Percentiles rank a stretch among this genome's conserved stretches.
phyloP scores from a whole-genome alignment of 306 rosid species.

The Lathyrus sativus region DNA sequence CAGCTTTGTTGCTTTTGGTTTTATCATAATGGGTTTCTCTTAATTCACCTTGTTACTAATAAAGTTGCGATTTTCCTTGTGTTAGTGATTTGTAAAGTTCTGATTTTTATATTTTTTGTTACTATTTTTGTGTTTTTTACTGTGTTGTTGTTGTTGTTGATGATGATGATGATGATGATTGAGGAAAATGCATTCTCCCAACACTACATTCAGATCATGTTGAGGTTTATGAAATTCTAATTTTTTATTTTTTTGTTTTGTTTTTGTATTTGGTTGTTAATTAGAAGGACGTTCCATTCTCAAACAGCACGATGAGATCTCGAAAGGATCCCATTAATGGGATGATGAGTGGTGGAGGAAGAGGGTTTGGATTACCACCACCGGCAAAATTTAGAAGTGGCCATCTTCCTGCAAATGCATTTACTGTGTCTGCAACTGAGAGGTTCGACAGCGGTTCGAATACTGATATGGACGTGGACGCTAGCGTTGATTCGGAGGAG shows the following conservation, averaged over 20 bases:
- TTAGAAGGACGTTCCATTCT: conserved; percentile 53
- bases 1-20: background rate
- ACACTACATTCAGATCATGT: conserved; percentile 3
- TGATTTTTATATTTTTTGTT: background rate
- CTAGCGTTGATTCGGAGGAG: conserved; percentile 66
- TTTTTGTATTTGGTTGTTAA: conserved; percentile 20
- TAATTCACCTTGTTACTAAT: background rate
- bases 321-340: conserved; percentile 62
- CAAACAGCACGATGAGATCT: conserved; percentile 49
- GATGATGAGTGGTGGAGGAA: conserved; percentile 50
- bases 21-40: conserved; percentile 36
- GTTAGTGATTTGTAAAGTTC: conserved; percentile 37
- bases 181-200: conserved; percentile 29
- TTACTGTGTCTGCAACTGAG: conserved; percentile 53
- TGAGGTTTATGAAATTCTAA: background rate
- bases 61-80: conserved; percentile 32
- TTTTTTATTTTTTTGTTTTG: too few species aligned
- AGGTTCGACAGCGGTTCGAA: conserved; percentile 60
- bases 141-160: too few species aligned
- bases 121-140: background rate
- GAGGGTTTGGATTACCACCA: conserved; percentile 83
- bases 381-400: conserved; percentile 91
- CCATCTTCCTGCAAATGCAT: conserved; percentile 69
- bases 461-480: conserved; percentile 68
- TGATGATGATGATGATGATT: too few species aligned